phyloP scores from a whole-genome alignment of 1,139 yeast genomes.

The Geotrichum bryndzae region DNA sequence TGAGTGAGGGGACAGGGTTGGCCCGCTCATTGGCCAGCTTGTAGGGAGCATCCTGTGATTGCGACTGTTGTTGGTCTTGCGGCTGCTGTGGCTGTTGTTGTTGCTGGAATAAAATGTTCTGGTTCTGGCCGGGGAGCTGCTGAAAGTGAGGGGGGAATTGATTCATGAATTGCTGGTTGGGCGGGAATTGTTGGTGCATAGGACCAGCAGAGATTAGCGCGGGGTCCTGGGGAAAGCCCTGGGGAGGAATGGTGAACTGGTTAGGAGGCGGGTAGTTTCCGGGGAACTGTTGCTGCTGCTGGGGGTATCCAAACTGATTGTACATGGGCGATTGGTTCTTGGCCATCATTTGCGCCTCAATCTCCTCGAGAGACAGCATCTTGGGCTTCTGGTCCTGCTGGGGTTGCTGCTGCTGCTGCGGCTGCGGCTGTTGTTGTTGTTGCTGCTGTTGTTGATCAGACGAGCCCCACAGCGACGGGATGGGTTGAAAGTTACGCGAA shows the following conservation, averaged over 20 bases:
- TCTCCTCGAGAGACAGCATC: slow-evolving; percentile 64
- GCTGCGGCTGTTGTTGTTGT: slow-evolving; percentile 21
- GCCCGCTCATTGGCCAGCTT: slow-evolving; percentile 23
- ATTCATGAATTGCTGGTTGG: slow-evolving; percentile 35
- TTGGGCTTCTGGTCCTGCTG: slow-evolving; percentile 21
- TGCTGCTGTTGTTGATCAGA: slow-evolving; percentile 24
- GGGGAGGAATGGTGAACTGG: slow-evolving; percentile 19
- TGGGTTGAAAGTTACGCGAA: slow-evolving; percentile 49
- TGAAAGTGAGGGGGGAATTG: slow-evolving; percentile 29
- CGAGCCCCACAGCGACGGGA: slow-evolving; percentile 60
- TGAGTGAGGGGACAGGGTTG: slow-evolving; percentile 24
- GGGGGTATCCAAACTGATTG: slow-evolving; percentile 18
- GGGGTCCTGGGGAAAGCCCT: slow-evolving; percentile 25
- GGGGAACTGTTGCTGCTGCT: slow-evolving; percentile 21
- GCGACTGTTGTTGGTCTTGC: slow-evolving; percentile 24
- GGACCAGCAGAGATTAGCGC: slow-evolving; percentile 20
- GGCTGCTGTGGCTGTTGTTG: slow-evolving; percentile 24
- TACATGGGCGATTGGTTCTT: slow-evolving; percentile 25
- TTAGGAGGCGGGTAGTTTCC: slow-evolving; percentile 17
- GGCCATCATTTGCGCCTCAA: slow-evolving; percentile 62
- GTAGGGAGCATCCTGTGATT: slow-evolving; percentile 21
- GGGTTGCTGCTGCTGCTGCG: slow-evolving; percentile 22
- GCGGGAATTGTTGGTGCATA: slow-evolving; percentile 34
- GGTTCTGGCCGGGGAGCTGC: slow-evolving; percentile 28
- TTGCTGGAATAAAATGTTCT: slow-evolving; percentile 31